Evolutionary conservation across 202 grass and related monocot genomes (phyloP).

Genomic region (Panicum virgatum): DNA sequence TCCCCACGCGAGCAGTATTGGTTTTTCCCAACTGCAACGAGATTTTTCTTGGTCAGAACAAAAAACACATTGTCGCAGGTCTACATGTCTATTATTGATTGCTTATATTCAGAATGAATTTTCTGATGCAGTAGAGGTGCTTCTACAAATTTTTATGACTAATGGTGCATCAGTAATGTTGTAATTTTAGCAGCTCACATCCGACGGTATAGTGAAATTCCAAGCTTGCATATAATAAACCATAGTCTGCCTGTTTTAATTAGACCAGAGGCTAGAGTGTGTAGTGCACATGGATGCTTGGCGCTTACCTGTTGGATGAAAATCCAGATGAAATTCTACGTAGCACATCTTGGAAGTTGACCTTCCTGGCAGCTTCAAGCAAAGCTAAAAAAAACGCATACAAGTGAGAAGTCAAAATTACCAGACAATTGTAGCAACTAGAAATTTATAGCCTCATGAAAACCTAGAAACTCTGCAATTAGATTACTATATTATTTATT

Average conservation of each 20-base stretch:
- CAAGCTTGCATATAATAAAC: background rate
- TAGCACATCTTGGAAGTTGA: constrained; percentile 74
- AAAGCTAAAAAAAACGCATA: constrained; percentile 58
- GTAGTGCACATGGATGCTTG: constrained; percentile 1
- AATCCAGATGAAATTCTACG: constrained; percentile 76
- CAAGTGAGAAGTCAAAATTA: background rate
- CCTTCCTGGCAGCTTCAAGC: constrained; percentile 91
- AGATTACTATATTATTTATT: constrained; percentile 2
- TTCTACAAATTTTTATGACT: background rate
- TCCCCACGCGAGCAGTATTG: constrained; percentile 82
- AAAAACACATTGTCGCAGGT: background rate
- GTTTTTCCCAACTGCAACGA: constrained; percentile 80
- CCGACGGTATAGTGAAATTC: too few relatives aligned
- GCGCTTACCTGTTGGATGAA: constrained; percentile 68
- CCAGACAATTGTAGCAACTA: constrained; percentile 15
- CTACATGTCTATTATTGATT: background rate
- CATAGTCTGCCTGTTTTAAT: background rate
- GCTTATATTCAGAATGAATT: constrained; percentile 4
- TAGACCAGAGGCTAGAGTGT: too few relatives aligned
- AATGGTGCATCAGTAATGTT: too few relatives aligned
- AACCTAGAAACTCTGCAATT: background rate
- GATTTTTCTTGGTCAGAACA: background rate
- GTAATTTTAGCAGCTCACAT: too few relatives aligned
- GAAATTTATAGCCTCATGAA: background rate
- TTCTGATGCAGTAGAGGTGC: constrained; percentile 12